A percentile compares a stretch with the other conserved stretches of the same genome.
Evolutionary conservation across 139 green algal genomes (phyloP).

Genomic region (Coccomyxa sp.): DNA sequence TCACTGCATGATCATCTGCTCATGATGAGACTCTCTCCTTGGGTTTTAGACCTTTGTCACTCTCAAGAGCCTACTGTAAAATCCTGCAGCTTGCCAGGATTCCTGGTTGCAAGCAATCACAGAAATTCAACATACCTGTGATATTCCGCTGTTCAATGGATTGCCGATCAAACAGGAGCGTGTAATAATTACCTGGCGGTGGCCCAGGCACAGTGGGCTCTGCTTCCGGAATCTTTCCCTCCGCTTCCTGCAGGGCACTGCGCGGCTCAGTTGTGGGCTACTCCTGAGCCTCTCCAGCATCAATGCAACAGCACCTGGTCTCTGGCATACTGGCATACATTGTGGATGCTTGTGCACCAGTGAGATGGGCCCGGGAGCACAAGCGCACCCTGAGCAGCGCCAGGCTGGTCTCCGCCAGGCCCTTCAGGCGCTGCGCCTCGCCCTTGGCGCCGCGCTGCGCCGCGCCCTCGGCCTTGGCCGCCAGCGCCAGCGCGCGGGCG

Average conservation of each 20-base stretch:
- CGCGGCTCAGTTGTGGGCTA: background rate
- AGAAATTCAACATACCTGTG: no score
- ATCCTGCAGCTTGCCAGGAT: background rate
- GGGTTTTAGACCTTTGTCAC: background rate
- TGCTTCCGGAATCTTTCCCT: background rate
- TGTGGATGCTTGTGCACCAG: background rate
- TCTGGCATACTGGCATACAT: background rate
- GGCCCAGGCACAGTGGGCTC: conserved; percentile 8
- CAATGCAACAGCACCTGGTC: background rate
- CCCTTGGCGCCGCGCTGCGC: background rate
- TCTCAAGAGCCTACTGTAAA: background rate
- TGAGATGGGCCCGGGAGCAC: background rate
- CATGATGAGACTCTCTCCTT: background rate
- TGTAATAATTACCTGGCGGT: no score
- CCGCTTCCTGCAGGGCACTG: background rate
- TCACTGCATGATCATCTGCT: background rate
- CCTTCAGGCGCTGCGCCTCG: background rate
- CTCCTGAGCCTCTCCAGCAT: background rate
- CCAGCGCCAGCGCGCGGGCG: conserved; percentile 21
- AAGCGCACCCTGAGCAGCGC: background rate
- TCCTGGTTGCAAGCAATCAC: no score
- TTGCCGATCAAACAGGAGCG: no score
- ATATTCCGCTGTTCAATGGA: no score
- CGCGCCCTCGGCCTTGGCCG: background rate
- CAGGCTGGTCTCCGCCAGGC: background rate